These are phyloP conservation scores for Camellia granthamiana DNA, from an alignment of 148 eudicot genomes.

Conservation along the genomic window DNA sequence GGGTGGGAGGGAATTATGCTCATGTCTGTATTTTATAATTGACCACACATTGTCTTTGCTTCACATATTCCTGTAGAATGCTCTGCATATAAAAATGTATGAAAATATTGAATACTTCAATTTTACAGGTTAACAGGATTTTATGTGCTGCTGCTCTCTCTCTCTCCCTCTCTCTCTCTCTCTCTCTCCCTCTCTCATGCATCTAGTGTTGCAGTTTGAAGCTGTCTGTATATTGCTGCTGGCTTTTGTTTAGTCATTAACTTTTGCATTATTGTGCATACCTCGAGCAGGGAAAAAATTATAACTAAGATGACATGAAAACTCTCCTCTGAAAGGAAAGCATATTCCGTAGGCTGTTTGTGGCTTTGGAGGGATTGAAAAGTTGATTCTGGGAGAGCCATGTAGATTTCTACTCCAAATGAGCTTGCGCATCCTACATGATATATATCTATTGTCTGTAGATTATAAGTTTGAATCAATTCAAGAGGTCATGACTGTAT, in stretches of 20 bases:
- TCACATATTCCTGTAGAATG: background rate
- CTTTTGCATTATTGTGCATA: background rate
- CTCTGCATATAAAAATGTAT: background rate
- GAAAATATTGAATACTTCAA: background rate
- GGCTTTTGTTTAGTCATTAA: background rate
- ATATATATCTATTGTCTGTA: background rate
- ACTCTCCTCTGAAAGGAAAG: background rate
- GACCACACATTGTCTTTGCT: background rate
- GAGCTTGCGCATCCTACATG: background rate
- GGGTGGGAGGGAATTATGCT: background rate
- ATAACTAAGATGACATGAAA: constrained; percentile 1
- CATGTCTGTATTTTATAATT: background rate
- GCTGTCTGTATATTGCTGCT: background rate
- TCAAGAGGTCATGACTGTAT: background rate
- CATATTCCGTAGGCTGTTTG: background rate
- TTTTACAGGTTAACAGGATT: background rate
- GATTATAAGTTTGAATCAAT: background rate
- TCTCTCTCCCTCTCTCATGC: background rate
- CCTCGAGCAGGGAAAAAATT: constrained; percentile 22
- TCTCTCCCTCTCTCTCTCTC: background rate
- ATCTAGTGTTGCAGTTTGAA: background rate
- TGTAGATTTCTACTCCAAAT: background rate
- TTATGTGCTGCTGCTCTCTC: background rate
- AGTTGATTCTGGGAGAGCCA: background rate
- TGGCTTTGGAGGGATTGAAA: too few species aligned